These are phyloP conservation scores for Kluyveromyces marxianus DNA, from an alignment of 1,139 yeast genomes.

Conservation along the genomic window DNA sequence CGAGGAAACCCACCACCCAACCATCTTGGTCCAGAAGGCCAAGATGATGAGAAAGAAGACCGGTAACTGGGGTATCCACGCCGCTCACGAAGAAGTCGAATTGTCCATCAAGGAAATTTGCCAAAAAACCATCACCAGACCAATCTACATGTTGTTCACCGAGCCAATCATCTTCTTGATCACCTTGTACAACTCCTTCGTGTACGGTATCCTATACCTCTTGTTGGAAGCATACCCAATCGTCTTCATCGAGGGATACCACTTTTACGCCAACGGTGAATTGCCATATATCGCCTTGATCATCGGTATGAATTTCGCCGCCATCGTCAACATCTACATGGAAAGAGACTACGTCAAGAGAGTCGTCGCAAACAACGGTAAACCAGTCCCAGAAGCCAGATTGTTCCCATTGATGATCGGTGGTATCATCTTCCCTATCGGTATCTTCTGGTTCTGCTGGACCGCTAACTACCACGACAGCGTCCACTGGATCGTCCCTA, in stretches of 20 bases:
- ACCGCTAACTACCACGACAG: conserved; percentile 60
- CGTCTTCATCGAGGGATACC: conserved; percentile 57
- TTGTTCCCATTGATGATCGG: conserved; percentile 69
- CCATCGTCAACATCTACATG: conserved; percentile 35
- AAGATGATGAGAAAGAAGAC: conserved; percentile 49
- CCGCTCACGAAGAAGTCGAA: conserved; percentile 70
- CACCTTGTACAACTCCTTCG: conserved; percentile 71
- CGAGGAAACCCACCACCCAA: conserved; percentile 59
- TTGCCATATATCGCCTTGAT: conserved; percentile 57
- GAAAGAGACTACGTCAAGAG: conserved; percentile 34
- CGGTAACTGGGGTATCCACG: conserved; percentile 72
- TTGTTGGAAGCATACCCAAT: conserved; percentile 75
- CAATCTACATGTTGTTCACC: conserved; percentile 54
- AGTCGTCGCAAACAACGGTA: conserved; percentile 44
- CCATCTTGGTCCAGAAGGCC: conserved; percentile 55
- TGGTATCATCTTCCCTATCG: conserved; percentile 60
- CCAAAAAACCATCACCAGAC: conserved; percentile 64
- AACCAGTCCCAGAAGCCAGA: conserved; percentile 73
- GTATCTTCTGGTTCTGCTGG: conserved; percentile 83
- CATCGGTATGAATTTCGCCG: conserved; percentile 57
- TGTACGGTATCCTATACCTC: conserved; percentile 74
- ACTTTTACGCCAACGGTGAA: conserved; percentile 39
- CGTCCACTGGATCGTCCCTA: conserved; percentile 84
- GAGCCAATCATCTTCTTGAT: conserved; percentile 70
- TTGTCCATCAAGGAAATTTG: conserved; percentile 56